Evolutionary conservation across 495 filamentous ascomycete species (phyloP).

Genomic region (Mycothermus thermophilus): DNA sequence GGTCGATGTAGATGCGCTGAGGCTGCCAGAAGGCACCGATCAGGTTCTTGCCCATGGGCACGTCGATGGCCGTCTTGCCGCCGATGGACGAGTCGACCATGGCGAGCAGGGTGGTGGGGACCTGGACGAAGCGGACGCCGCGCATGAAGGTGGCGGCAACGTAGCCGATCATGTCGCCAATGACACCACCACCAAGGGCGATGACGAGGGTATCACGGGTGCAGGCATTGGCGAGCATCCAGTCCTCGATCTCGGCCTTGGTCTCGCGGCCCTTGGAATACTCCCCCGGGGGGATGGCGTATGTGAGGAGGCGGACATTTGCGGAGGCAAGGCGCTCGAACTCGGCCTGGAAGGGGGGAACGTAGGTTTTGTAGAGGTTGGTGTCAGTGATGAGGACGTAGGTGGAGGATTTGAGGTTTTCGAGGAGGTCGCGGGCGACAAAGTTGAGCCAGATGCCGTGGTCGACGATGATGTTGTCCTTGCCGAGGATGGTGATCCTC

Average conservation of each 20-base stretch:
- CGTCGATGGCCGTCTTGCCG: slow-evolving; percentile 96
- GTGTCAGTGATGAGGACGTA: slow-evolving; percentile 95
- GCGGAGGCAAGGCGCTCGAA: slow-evolving; percentile 47
- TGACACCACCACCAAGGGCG: slow-evolving; percentile 92
- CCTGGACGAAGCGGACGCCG: slow-evolving; percentile 89
- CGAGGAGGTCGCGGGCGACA: slow-evolving; percentile 69
- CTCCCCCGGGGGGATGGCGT: slow-evolving; percentile 81
- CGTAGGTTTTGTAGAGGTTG: slow-evolving; percentile 72
- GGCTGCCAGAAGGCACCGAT: slow-evolving; percentile 97
- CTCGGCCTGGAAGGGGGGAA: slow-evolving; percentile 54
- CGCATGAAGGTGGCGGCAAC: slow-evolving; percentile 97
- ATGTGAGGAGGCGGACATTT: slow-evolving; percentile 63
- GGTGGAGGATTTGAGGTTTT: slow-evolving; percentile 65
- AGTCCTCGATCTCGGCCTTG: slow-evolving; percentile 92
- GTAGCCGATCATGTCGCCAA: slow-evolving; percentile 95
- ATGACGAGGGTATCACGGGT: slow-evolving; percentile 90
- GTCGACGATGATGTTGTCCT: slow-evolving; percentile 77
- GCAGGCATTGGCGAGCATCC: slow-evolving; percentile 86
- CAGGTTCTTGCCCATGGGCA: slow-evolving; percentile 91
- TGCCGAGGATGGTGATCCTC: slow-evolving; percentile 38
- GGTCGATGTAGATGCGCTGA: slow-evolving; percentile 81
- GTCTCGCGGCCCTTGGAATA: slow-evolving; percentile 84
- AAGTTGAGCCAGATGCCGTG: slow-evolving; percentile 79
- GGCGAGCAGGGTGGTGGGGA: slow-evolving; percentile 83
- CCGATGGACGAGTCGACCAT: slow-evolving; percentile 99